Percentiles rank a stretch among this genome's conserved stretches.
Conservation (phyloP, 2,329 filamentous ascomycete genomes). For the Talaromyces sp. region DNA sequence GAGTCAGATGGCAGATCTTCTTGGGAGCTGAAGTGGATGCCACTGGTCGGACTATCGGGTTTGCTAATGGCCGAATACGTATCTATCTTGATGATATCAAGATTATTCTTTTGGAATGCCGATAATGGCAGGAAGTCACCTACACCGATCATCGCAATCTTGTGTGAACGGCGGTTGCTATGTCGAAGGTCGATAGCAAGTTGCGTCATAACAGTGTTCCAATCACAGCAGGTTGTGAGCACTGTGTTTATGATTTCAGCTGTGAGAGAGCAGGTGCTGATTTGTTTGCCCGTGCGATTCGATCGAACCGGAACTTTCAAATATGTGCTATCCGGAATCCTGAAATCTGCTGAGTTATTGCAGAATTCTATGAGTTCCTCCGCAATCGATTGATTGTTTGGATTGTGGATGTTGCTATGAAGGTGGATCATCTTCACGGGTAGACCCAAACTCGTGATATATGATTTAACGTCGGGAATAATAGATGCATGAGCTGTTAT, state of each 20-base stretch:
- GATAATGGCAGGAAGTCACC: background rate
- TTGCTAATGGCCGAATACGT: background rate
- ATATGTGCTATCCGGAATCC: background rate
- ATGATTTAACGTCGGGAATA: background rate
- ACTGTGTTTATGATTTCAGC: background rate
- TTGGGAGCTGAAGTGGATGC: background rate
- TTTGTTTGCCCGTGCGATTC: background rate
- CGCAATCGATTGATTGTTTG: background rate
- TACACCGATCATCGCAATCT: background rate
- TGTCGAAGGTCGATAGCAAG: background rate
- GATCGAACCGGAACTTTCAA: background rate
- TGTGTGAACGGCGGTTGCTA: background rate
- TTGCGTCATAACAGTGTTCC: background rate
- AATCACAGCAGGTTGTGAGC: background rate
- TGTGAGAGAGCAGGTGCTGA: background rate
- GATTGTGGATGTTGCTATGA: background rate
- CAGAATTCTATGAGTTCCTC: background rate
- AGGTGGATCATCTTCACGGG: background rate
- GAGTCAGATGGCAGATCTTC: background rate
- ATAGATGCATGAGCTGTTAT: background rate
- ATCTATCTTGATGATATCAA: background rate
- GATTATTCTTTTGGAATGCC: background rate
- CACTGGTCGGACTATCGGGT: background rate
- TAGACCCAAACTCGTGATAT: background rate
- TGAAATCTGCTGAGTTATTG: background rate